Evolutionary conservation across 805 yeast genomes (phyloP).

Genomic region (Ogataea trehaloabstinens): DNA sequence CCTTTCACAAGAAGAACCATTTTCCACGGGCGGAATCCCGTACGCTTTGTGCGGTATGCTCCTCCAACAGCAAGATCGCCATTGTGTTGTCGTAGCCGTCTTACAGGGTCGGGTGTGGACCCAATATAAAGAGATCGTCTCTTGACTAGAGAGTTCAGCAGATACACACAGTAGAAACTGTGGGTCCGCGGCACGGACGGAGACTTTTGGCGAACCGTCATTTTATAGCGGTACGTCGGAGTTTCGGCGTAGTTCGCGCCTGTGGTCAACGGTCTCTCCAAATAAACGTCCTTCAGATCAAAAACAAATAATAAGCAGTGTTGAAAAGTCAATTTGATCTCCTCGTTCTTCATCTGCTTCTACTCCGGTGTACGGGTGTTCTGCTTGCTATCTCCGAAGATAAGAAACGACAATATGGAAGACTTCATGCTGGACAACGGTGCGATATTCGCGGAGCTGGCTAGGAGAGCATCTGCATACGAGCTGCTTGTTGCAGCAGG

Average conservation of each 20-base stretch:
- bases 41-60: slow-evolving; percentile 61
- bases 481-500: no score
- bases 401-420: no score
- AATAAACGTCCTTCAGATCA: slow-evolving; percentile 2
- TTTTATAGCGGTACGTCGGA: slow-evolving; percentile 4
- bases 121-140: slow-evolving; percentile 70
- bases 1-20: slow-evolving; percentile 64
- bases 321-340: no score
- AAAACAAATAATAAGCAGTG: not conserved
- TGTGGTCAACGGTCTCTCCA: not conserved
- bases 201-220: slow-evolving; percentile 9
- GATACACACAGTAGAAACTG: slow-evolving; percentile 65
- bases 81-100: slow-evolving; percentile 74
- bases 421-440: no score
- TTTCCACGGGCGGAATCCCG: slow-evolving; percentile 71
- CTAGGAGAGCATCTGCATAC: no score
- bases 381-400: no score
- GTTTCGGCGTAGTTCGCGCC: not conserved
- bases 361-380: no score
- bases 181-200: slow-evolving; percentile 6
- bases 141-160: slow-evolving; percentile 58
- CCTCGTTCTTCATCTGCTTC: no score
- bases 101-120: slow-evolving; percentile 72
- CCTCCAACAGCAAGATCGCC: slow-evolving; percentile 65
- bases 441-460: no score